Conservation (phyloP, 306 rosid species). For the Alnus glutinosa region DNA sequence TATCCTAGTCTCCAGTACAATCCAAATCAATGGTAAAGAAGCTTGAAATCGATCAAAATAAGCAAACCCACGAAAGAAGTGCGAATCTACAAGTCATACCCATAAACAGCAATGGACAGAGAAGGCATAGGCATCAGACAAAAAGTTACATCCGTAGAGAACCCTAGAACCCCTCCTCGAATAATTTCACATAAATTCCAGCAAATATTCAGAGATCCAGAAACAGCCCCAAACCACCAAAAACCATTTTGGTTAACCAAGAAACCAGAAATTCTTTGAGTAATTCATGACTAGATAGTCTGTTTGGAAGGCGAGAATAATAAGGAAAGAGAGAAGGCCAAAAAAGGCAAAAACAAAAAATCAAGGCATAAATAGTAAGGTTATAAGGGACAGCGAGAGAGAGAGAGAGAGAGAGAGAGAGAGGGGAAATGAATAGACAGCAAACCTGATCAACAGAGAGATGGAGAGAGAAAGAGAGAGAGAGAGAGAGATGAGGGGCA, state of each 20-base stretch:
- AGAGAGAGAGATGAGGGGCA: conserved; percentile 27
- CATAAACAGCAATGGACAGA: conserved; percentile 23
- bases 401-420: background rate
- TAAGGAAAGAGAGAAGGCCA: background rate
- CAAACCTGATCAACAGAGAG: conserved; percentile 38
- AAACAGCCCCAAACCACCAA: conserved; percentile 29
- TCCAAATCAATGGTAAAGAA: conserved; percentile 11
- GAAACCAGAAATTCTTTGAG: background rate
- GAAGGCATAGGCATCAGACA: conserved; percentile 22
- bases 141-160: conserved; percentile 12
- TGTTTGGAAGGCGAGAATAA: conserved; percentile 27
- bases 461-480: conserved; percentile 22
- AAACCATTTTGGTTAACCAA: conserved; percentile 17
- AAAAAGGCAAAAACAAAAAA: background rate
- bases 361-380: conserved; percentile 24
- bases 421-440: conserved; percentile 15
- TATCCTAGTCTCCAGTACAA: background rate
- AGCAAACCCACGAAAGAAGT: conserved; percentile 21
- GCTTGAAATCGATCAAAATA: conserved; percentile 13
- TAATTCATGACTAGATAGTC: background rate
- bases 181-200: conserved; percentile 20
- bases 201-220: conserved; percentile 28
- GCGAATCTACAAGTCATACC: conserved; percentile 32
- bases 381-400: background rate
- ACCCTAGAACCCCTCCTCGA: conserved; percentile 26